Percentiles rank a stretch among this genome's conserved stretches.
These are phyloP conservation scores for Cladophialophora yegresii DNA, from an alignment of 2,329 filamentous ascomycete genomes.

Conservation along the genomic window DNA sequence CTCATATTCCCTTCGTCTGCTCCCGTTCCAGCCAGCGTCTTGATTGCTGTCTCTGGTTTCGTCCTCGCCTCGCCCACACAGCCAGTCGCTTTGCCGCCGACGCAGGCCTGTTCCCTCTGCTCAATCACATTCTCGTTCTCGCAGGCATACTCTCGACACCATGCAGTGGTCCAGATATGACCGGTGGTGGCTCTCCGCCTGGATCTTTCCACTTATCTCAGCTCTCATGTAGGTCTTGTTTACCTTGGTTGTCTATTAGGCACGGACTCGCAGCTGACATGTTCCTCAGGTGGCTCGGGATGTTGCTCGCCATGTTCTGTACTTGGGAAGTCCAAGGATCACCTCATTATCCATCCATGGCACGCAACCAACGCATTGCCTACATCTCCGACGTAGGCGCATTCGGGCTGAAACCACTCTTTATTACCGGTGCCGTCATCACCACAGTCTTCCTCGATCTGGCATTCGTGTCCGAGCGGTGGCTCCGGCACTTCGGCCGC, in stretches of 20 bases:
- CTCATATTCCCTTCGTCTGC: neutral
- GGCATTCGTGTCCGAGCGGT: slow-evolving; percentile 78
- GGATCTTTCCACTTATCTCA: slow-evolving; percentile 60
- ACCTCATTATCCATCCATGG: slow-evolving; percentile 58
- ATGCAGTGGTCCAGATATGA: slow-evolving; percentile 18
- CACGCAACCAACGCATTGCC: slow-evolving; percentile 55
- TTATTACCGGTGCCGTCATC: slow-evolving; percentile 61
- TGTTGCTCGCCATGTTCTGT: slow-evolving; percentile 62
- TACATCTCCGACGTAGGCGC: slow-evolving; percentile 62
- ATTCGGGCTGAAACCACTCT: slow-evolving; percentile 60
- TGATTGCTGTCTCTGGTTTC: neutral
- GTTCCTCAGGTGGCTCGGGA: slow-evolving; percentile 54
- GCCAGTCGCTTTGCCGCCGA: neutral
- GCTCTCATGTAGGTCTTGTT: slow-evolving; percentile 44
- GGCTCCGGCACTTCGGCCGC: slow-evolving; percentile 77
- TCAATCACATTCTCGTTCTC: neutral
- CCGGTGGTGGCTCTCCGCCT: slow-evolving; percentile 31
- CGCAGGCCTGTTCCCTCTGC: neutral
- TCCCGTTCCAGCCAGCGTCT: neutral
- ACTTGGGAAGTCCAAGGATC: slow-evolving; percentile 56
- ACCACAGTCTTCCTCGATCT: slow-evolving; percentile 80
- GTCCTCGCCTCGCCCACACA: neutral
- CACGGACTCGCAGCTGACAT: neutral
- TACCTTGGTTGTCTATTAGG: neutral
- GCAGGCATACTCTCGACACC: neutral